These are phyloP conservation scores for Scheffersomyces segobiensis DNA, from an alignment of 1,139 yeast species.

Conservation along the genomic window DNA sequence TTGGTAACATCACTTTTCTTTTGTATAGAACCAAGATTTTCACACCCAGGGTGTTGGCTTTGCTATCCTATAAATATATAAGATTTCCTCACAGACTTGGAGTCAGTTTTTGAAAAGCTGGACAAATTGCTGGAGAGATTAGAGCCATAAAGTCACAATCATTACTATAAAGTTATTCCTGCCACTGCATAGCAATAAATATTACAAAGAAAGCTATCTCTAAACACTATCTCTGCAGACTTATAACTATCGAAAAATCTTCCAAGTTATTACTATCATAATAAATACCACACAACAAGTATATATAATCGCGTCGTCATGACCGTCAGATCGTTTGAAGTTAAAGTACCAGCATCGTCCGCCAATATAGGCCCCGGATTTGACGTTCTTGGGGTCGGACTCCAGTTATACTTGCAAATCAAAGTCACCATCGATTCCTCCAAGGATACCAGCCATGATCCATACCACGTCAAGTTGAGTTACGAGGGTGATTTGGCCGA, in stretches of 20 bases:
- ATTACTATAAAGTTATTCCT: too few relatives aligned
- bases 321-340: constrained; percentile 41
- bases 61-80: too few relatives aligned
- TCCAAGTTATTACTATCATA: not conserved
- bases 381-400: constrained; percentile 91
- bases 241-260: not conserved
- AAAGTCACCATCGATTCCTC: constrained; percentile 63
- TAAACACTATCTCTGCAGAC: not conserved
- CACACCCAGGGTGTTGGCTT: not conserved
- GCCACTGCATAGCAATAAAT: too few relatives aligned
- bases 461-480: constrained; percentile 65
- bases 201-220: not conserved
- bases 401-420: constrained; percentile 70
- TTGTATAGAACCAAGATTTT: not conserved
- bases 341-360: constrained; percentile 92
- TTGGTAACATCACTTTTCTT: not conserved
- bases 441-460: constrained; percentile 54
- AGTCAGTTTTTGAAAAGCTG: too few relatives aligned
- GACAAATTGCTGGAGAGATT: too few relatives aligned
- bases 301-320: not conserved
- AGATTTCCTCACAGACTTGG: too few relatives aligned
- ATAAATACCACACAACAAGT: constrained; percentile 16
- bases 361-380: constrained; percentile 99
- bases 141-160: too few relatives aligned
- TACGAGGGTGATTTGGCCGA: constrained; percentile 79